Base-by-base conservation (phyloP, 177 flowering plant genomes). In the Vitis hybrid region DNA sequence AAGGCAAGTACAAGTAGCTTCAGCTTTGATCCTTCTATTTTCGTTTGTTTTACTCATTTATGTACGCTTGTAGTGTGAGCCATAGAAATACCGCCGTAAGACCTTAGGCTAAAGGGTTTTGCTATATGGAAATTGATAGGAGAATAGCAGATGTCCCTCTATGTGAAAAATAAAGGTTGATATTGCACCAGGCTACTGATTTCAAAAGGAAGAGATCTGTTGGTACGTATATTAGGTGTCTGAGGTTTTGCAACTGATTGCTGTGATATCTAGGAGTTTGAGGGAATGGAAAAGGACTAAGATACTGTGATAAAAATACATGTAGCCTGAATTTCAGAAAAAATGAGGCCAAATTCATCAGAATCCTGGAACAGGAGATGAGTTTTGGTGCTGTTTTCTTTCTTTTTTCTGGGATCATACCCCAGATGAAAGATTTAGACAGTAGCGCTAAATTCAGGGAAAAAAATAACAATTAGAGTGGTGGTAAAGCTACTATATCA, bases 311-410 rank as follows among this genome's bases (percentile, higher is more conserved):
- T 7, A 40, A 40, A 7, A 40, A 62, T 62, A 48, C 9, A 15
- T 48, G 51, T 2, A 21, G 0, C 24, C n/a, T 48, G 18, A 57
- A 9, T 32, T 32, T 16, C 21, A 32, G 64, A 62, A 7, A 62
- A 18, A 40, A 30, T 15, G 11, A 35, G 52, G 3, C 9, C 4
- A 32, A 32, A 62, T 62, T 40, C 21, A 15, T 8, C 0, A 62
- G 50, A 62, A 62, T 35, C 64, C 19, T 8, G 9, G 12, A 48
- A 52, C 68, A 65, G 57, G 68, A 50, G 52, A 49, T n/a, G 8
- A 64, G 40, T 16, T 16, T 64, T 11, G 57, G 16, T 15, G 18
- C 12, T 54, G 57, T 54, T 54, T 15, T 13, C 16, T 16, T 54
- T 54, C 57, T 54, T 54, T 54, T 54, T 54, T 16, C 30, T 27